A percentile compares a stretch with the other conserved stretches of the same genome.
Evolutionary conservation across 495 filamentous ascomycete genomes (phyloP).

Genomic region (Neurospora sp.): DNA sequence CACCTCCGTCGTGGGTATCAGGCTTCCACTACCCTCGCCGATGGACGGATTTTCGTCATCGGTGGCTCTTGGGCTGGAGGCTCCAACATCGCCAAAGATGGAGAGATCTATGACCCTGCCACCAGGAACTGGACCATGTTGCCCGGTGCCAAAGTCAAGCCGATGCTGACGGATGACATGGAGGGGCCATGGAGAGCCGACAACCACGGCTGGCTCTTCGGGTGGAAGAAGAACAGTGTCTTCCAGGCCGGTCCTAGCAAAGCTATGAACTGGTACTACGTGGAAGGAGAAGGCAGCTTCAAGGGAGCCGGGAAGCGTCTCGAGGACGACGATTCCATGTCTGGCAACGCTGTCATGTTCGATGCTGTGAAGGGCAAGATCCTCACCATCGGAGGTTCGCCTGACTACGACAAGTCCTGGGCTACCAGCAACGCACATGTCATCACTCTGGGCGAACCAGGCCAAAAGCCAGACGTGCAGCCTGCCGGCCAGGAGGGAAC

Average conservation of each 20-base stretch:
- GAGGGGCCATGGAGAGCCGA: slow-evolving; percentile 37
- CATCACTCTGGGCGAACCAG: not conserved
- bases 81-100: slow-evolving; percentile 14
- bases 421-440: not conserved
- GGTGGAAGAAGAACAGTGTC: slow-evolving; percentile 42
- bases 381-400: slow-evolving; percentile 49
- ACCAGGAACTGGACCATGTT: slow-evolving; percentile 2
- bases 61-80: slow-evolving; percentile 48
- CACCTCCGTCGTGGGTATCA: slow-evolving; percentile 48
- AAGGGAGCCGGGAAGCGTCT: slow-evolving; percentile 24
- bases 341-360: slow-evolving; percentile 27
- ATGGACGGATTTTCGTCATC: slow-evolving; percentile 50
- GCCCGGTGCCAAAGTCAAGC: slow-evolving; percentile 25
- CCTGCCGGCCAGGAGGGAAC: not conserved
- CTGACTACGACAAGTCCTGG: not conserved
- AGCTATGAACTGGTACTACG: slow-evolving; percentile 50
- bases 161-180: slow-evolving; percentile 43
- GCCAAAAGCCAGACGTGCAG: not conserved
- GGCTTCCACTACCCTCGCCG: slow-evolving; percentile 37
- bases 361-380: slow-evolving; percentile 43
- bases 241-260: slow-evolving; percentile 50
- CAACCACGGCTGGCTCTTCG: slow-evolving; percentile 55
- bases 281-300: slow-evolving; percentile 28
- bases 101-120: slow-evolving; percentile 3
- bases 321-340: slow-evolving; percentile 38